Percentiles rank a stretch among this genome's conserved stretches.
Evolutionary conservation across 495 filamentous ascomycete genomes (phyloP).

Genomic region (Immersiella caudata): DNA sequence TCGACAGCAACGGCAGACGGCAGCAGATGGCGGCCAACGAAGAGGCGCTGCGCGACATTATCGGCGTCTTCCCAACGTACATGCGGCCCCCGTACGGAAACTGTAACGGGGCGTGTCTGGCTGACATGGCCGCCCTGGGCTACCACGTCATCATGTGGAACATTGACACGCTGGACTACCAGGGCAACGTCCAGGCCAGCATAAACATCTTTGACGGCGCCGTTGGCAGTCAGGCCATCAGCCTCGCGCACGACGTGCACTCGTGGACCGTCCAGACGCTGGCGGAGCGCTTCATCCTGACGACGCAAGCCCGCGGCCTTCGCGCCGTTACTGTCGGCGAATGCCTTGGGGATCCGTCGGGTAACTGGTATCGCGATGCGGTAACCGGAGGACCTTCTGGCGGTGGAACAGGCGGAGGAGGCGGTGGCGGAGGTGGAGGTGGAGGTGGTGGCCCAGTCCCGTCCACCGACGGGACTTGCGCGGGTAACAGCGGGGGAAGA

Average conservation of each 20-base stretch:
- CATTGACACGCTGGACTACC: constrained; percentile 39
- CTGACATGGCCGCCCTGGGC: constrained; percentile 30
- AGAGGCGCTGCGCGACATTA: constrained; percentile 26
- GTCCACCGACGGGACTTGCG: constrained; percentile 13
- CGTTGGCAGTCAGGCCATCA: neutral
- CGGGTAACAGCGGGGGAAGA: constrained; percentile 5
- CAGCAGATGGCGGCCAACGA: constrained; percentile 34
- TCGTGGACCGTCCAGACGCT: constrained; percentile 32
- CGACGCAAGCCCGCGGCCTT: constrained; percentile 23
- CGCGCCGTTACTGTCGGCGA: constrained; percentile 55
- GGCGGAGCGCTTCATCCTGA: constrained; percentile 30
- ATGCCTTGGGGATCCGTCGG: constrained; percentile 56
- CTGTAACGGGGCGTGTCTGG: constrained; percentile 28
- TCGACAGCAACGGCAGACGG: constrained; percentile 12
- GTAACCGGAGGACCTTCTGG: constrained; percentile 1
- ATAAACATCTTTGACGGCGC: constrained; percentile 9
- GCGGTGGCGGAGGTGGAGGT: constrained; percentile 5
- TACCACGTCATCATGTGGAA: constrained; percentile 40
- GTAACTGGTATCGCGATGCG: constrained; percentile 56
- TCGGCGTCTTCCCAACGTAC: constrained; percentile 41
- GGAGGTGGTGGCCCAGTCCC: neutral
- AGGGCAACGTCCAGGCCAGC: neutral
- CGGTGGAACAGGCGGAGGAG: neutral
- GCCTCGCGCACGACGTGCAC: constrained; percentile 37
- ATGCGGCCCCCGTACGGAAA: constrained; percentile 43